Conservation (phyloP, 768 basidiomycete genomes). For the Amanita molliuscula region DNA sequence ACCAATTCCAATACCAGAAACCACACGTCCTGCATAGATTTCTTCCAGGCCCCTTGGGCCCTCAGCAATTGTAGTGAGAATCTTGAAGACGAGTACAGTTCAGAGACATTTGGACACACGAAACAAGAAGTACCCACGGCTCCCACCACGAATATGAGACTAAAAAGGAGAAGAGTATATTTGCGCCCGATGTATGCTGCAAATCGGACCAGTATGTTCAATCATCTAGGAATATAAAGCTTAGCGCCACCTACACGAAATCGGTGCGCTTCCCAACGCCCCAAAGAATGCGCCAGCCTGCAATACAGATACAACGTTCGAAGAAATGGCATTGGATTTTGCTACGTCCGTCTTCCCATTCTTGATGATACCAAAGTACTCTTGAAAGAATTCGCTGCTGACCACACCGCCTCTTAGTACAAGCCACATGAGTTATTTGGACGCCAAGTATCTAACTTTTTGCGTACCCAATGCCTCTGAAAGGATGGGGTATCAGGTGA, state of each 20-base stretch:
- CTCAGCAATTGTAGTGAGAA: constrained; percentile 60
- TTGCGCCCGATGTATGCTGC: constrained; percentile 57
- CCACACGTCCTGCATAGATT: constrained; percentile 75
- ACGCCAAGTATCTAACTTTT: background rate
- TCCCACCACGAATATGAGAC: constrained; percentile 56
- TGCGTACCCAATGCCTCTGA: constrained; percentile 1
- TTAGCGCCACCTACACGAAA: constrained; percentile 40
- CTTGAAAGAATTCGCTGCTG: constrained; percentile 45
- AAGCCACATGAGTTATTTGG: background rate
- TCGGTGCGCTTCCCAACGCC: constrained; percentile 60
- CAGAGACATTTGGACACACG: background rate
- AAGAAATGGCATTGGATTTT: constrained; percentile 45
- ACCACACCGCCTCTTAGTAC: constrained; percentile 59
- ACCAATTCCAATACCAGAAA: constrained; percentile 76
- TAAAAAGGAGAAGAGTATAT: constrained; percentile 51
- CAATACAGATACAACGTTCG: constrained; percentile 80
- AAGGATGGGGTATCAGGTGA: background rate
- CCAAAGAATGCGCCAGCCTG: constrained; percentile 89
- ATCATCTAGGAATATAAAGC: background rate
- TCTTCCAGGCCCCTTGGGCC: constrained; percentile 47
- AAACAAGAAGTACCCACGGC: constrained; percentile 37
- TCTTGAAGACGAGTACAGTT: constrained; percentile 22
- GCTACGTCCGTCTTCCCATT: constrained; percentile 28
- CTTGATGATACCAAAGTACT: constrained; percentile 49
- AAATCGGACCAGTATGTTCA: background rate